Percentiles rank a stretch among this genome's conserved stretches.
Evolutionary conservation across 208 protist genomes (phyloP).

Genomic region (Herpetomonas tarakana): DNA sequence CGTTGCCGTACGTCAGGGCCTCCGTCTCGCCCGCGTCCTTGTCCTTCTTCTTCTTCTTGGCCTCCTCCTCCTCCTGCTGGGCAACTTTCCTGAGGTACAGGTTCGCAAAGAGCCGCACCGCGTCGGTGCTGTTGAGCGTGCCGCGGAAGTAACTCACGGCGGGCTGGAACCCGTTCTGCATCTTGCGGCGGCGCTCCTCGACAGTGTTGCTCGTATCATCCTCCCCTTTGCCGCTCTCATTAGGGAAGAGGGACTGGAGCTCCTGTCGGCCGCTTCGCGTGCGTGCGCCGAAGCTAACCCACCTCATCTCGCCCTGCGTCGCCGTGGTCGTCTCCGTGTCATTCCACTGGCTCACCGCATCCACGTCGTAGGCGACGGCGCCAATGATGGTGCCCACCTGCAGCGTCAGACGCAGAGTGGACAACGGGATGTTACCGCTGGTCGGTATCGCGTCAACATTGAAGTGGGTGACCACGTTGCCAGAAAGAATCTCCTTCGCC

Average conservation of each 20-base stretch:
- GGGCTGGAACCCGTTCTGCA: neutral
- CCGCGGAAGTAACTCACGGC: neutral
- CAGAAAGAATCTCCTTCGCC: neutral
- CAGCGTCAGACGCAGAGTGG: neutral
- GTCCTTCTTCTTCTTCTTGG: neutral
- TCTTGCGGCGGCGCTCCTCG: neutral
- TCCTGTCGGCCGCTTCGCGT: neutral
- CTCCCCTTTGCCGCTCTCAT: constrained; percentile 4
- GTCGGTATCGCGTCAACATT: neutral
- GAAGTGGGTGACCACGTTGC: neutral
- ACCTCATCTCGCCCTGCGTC: neutral
- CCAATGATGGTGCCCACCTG: neutral
- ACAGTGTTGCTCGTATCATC: constrained; percentile 1
- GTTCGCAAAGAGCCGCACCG: constrained; percentile 1
- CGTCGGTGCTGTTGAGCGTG: constrained; percentile 3
- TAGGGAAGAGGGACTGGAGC: neutral
- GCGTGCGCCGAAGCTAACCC: neutral
- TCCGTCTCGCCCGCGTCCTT: neutral
- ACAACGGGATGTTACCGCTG: neutral
- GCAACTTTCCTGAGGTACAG: neutral
- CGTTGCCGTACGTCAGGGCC: neutral
- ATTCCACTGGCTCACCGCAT: neutral
- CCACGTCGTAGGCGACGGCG: neutral
- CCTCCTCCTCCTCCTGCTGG: neutral
- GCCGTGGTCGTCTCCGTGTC: neutral